Evolutionary conservation across 306 rosid genomes (phyloP).

Genomic region (Gastrolobium villosum): DNA sequence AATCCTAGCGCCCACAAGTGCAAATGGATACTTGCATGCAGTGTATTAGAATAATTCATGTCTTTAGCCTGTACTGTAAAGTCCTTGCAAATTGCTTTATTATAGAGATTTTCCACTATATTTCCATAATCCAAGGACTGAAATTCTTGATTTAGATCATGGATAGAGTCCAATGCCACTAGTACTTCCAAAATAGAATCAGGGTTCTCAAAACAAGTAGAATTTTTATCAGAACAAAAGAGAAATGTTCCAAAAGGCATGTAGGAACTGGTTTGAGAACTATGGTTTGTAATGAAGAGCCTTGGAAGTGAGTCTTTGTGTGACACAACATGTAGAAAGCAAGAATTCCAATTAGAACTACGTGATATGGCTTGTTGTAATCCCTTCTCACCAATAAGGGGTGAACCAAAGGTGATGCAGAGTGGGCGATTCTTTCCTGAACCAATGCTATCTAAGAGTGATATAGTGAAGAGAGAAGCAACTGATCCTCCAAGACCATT

Average conservation of each 20-base stretch:
- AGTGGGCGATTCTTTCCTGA: conserved; percentile 60
- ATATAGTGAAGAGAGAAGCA: conserved; percentile 78
- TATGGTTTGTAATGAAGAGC: background rate
- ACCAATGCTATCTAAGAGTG: conserved; percentile 53
- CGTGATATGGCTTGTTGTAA: conserved; percentile 57
- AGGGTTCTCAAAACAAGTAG: conserved; percentile 64
- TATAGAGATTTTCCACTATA: conserved; percentile 48
- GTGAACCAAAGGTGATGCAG: conserved; percentile 85
- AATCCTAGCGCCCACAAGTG: conserved; percentile 60
- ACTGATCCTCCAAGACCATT: conserved; percentile 69
- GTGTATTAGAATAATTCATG: conserved; percentile 23
- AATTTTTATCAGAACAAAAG: conserved; percentile 53
- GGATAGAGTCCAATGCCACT: background rate
- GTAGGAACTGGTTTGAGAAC: background rate
- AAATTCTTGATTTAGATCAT: conserved; percentile 29
- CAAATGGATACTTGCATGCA: conserved; percentile 48
- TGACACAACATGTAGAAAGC: conserved; percentile 72
- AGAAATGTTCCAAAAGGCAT: conserved; percentile 79
- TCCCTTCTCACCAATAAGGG: conserved; percentile 61
- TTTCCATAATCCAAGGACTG: conserved; percentile 45
- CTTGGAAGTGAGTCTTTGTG: conserved; percentile 58
- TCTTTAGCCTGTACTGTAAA: background rate
- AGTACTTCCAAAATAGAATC: conserved; percentile 51
- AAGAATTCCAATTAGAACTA: conserved; percentile 67
- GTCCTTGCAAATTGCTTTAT: conserved; percentile 42